A percentile compares a stretch with the other conserved stretches of the same genome.
Conservation (phyloP, 345 rosid genomes). For the Balakata baccata region DNA sequence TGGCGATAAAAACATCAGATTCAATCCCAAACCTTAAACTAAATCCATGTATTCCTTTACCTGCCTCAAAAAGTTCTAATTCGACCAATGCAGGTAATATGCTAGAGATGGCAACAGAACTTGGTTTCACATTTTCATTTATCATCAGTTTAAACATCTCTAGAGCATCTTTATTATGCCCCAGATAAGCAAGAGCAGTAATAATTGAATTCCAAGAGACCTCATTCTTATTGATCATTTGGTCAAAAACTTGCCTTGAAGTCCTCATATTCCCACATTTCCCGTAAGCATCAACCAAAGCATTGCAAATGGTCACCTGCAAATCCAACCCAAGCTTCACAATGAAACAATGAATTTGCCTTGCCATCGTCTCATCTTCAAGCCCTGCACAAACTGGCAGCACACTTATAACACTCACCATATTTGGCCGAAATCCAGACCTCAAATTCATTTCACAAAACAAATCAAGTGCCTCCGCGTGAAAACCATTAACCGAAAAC, state of each 20-base stretch:
- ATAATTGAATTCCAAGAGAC: constrained; percentile 44
- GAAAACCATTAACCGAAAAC: constrained; percentile 34
- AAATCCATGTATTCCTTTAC: constrained; percentile 45
- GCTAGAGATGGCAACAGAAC: constrained; percentile 40
- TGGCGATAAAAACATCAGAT: constrained; percentile 41
- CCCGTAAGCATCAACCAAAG: constrained; percentile 49
- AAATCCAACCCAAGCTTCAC: constrained; percentile 42
- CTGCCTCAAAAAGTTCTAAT: constrained; percentile 28
- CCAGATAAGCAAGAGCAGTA: constrained; percentile 32
- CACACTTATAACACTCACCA: constrained; percentile 38
- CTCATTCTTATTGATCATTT: constrained; percentile 43
- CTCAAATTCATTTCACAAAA: constrained; percentile 30
- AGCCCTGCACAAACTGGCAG: constrained; percentile 10
- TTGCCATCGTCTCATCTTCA: constrained; percentile 27
- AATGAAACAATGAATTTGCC: constrained; percentile 39
- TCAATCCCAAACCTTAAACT: constrained; percentile 37
- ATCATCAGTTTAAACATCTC: constrained; percentile 39
- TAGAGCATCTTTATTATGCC: constrained; percentile 33
- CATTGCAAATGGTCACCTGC: constrained; percentile 37
- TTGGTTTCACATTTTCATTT: constrained; percentile 27
- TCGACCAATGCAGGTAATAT: constrained; percentile 45
- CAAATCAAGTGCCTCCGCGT: constrained; percentile 29
- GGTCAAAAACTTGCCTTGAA: constrained; percentile 35
- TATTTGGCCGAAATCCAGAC: constrained; percentile 34
- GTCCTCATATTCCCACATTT: constrained; percentile 36